phyloP scores from a whole-genome alignment of 352 stramenopile species.

The Phytophthora pseudosyringae region DNA sequence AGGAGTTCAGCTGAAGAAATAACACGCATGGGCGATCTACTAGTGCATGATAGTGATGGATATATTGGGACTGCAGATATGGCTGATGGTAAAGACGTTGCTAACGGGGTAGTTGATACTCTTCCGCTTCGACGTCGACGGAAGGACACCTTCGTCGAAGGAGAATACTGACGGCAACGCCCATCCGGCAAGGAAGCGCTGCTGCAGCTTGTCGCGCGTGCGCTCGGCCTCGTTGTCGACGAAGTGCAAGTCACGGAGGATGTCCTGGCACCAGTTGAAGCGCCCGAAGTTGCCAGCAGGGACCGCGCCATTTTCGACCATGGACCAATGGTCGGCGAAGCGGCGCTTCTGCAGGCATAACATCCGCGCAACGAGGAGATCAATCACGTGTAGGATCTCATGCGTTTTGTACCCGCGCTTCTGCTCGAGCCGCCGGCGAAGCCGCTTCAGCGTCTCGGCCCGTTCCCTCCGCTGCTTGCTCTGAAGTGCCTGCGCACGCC shows the following conservation, averaged over 20 bases:
- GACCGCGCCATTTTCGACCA: not conserved
- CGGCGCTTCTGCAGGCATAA: slow-evolving; percentile 9
- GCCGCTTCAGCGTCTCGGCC: not conserved
- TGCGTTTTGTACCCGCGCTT: not conserved
- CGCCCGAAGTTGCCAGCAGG: not conserved
- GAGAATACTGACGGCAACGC: no score
- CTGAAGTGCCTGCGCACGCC: not conserved
- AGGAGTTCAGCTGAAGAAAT: no score
- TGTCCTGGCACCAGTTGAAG: not conserved
- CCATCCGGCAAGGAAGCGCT: no score
- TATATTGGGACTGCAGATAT: no score
- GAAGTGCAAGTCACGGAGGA: not conserved
- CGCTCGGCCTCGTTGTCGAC: not conserved
- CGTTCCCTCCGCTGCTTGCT: not conserved
- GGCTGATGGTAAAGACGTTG: no score
- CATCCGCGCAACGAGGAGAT: slow-evolving; percentile 26
- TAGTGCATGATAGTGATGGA: no score
- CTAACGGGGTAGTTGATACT: no score
- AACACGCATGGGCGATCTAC: no score
- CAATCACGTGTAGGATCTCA: slow-evolving; percentile 29
- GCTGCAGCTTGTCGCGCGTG: not conserved
- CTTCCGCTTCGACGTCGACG: no score
- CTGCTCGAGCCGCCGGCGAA: not conserved
- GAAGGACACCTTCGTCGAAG: no score
- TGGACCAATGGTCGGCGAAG: not conserved